Conservation (phyloP, 2,329 filamentous ascomycete species). For the Sordariomycetes sp. region DNA sequence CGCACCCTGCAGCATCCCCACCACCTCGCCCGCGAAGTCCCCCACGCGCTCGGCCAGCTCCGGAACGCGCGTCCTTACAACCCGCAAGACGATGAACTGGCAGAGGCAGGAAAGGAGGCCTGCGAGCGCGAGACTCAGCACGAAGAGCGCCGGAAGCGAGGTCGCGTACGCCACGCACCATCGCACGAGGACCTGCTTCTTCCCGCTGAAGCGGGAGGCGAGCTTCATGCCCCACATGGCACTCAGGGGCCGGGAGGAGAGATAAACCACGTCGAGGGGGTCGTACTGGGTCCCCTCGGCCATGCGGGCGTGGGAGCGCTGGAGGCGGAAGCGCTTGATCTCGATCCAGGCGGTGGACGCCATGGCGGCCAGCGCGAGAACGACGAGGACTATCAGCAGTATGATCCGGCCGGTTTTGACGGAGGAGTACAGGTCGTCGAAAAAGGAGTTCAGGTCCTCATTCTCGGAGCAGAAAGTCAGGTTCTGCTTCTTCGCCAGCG, state of each 20-base stretch:
- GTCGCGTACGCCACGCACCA: slow-evolving; percentile 88
- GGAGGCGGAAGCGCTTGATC: slow-evolving; percentile 63
- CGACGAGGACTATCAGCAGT: slow-evolving; percentile 64
- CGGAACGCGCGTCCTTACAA: slow-evolving; percentile 66
- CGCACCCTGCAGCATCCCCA: slow-evolving; percentile 59
- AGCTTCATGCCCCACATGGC: slow-evolving; percentile 61
- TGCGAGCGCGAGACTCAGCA: slow-evolving; percentile 71
- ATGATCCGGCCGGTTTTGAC: slow-evolving; percentile 60
- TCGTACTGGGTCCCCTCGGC: slow-evolving; percentile 57
- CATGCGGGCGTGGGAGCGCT: slow-evolving; percentile 58
- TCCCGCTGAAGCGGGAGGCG: slow-evolving; percentile 51
- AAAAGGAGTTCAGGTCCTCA: slow-evolving; percentile 73
- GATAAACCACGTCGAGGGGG: slow-evolving; percentile 79
- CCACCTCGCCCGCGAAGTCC: slow-evolving; percentile 68
- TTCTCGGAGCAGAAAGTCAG: slow-evolving; percentile 85
- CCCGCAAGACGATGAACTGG: slow-evolving; percentile 66
- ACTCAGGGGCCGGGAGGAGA: slow-evolving; percentile 71
- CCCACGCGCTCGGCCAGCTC: slow-evolving; percentile 64
- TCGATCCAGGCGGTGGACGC: slow-evolving; percentile 73
- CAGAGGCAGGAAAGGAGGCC: slow-evolving; percentile 75
- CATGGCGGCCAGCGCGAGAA: slow-evolving; percentile 63
- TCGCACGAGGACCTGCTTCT: slow-evolving; percentile 61
- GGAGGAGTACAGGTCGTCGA: slow-evolving; percentile 57
- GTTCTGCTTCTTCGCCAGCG: slow-evolving; percentile 70
- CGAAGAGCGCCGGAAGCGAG: slow-evolving; percentile 72